Evolutionary conservation across 768 basidiomycete species (phyloP), one percentile per base, ranked within the genome.

Genomic region (Pulveroboletus ravenelii): DNA sequence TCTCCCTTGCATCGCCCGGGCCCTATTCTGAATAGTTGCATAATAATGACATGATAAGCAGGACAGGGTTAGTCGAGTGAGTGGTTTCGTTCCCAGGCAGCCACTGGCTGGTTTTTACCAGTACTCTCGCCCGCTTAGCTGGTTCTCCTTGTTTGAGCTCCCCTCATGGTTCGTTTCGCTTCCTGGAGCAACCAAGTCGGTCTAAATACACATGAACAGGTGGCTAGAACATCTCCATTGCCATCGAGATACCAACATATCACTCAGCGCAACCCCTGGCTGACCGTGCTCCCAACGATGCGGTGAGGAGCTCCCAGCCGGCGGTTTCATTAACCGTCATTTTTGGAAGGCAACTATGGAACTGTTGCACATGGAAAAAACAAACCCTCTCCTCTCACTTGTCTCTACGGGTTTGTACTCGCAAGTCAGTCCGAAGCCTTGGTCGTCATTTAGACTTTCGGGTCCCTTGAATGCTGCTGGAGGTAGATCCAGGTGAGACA

Each of bases 51-150:
- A 10, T 23, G 2, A 38, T 29, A 17, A 23, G 17, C 17, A 13
- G 23, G 38, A 50, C 15, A 23, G 20, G 25, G 27, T 20, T 6
- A 3, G 10, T 18, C 2, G 14, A 3, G 41, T 29, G 6, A 3
- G 42, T n/a, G 6, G 15, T 47, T 45, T 34, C 6, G 2, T 57
- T 52, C 55, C 55, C 55, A 42, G 39, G 49, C 44, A 5, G 0
- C 12, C 14, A 10, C 10, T 12, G 5, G 23, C 2, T 7, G 17
- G 17, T 10, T n/a, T 25, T 48, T 7, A 48, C 18, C 20, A 13
- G 25, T 13, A 12, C 15, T 15, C n/a, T 2, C 1, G 13, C 7
- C n/a, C 3, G 27, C 2, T 10, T 43, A 53, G 38, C 17, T 29
- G 4, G 8, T 14, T 5, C 36, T 35, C 25, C 41, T 5, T 8